Conservation (phyloP, 129 eudicot genomes). For the Centella asiatica region DNA sequence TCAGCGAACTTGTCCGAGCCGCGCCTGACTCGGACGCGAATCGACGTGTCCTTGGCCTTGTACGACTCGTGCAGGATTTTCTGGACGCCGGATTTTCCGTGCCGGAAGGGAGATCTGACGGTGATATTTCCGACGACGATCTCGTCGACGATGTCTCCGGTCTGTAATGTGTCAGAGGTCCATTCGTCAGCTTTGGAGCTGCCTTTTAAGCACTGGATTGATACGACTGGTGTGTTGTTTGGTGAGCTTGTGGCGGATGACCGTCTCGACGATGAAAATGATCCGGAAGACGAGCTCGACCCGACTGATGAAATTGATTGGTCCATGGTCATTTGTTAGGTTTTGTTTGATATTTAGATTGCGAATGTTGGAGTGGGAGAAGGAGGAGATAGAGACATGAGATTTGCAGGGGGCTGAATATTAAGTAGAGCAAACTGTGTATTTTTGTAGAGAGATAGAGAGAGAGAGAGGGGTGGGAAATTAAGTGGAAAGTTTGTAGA, state of each 20-base stretch:
- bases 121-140: conserved; percentile 40
- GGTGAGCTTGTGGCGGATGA: conserved; percentile 9
- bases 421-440: no score
- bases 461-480: no score
- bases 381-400: no score
- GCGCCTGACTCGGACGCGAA: conserved; percentile 56
- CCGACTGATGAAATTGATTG: conserved; percentile 39
- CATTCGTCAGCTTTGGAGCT: conserved; percentile 85
- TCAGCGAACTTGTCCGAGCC: conserved; percentile 52
- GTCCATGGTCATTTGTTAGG: conserved; percentile 71
- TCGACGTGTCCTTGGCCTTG: conserved; percentile 57
- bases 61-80: conserved; percentile 48
- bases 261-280: conserved; percentile 2
- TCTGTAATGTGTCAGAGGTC: conserved; percentile 62
- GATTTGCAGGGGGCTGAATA: neutral
- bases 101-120: conserved; percentile 60
- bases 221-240: conserved; percentile 25
- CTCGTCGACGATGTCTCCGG: conserved; percentile 84
- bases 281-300: neutral
- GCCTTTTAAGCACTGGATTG: conserved; percentile 68
- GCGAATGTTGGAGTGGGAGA: neutral
- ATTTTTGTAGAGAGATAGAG: no score
- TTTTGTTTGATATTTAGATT: neutral
- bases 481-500: no score
- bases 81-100: conserved; percentile 60